These are phyloP conservation scores for Leishmania amazonensis DNA, from an alignment of 208 protist genomes.

Conservation along the genomic window DNA sequence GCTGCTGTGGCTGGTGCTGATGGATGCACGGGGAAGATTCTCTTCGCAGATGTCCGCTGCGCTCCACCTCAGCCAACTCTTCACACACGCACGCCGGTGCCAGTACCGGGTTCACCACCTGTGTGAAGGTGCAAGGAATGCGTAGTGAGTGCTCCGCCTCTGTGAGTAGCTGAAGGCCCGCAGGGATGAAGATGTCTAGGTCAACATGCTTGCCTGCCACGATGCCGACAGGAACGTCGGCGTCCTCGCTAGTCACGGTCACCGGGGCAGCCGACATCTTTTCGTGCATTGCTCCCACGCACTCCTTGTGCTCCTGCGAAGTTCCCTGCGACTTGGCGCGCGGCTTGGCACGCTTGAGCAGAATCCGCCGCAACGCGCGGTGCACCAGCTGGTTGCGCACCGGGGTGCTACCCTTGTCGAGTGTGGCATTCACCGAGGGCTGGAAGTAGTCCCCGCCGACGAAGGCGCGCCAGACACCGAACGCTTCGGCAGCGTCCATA, in stretches of 20 bases:
- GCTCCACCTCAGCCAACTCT: constrained; percentile 62
- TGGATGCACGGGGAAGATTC: constrained; percentile 11
- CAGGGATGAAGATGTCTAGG: constrained; percentile 26
- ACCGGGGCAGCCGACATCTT: background rate
- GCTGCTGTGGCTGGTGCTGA: background rate
- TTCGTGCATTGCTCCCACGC: background rate
- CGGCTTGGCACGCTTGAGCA: constrained; percentile 32
- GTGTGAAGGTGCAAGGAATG: constrained; percentile 69
- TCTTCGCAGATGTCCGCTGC: constrained; percentile 1
- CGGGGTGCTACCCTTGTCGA: constrained; percentile 72
- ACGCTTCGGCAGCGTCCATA: constrained; percentile 54
- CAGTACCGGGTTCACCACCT: constrained; percentile 59
- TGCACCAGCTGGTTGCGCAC: constrained; percentile 71
- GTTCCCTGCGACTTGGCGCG: background rate
- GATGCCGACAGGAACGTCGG: constrained; percentile 16
- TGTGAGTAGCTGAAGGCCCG: constrained; percentile 25
- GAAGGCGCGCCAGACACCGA: constrained; percentile 81
- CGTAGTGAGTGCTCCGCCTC: constrained; percentile 49
- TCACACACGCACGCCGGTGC: constrained; percentile 43
- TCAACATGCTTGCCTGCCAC: constrained; percentile 28
- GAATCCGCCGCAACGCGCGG: constrained; percentile 44
- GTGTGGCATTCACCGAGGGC: constrained; percentile 61
- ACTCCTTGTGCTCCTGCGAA: background rate
- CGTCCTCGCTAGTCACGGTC: background rate
- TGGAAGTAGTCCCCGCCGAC: constrained; percentile 78